Evolutionary conservation across 129 eudicot genomes (phyloP).

Genomic region (Escallonia herrerae): DNA sequence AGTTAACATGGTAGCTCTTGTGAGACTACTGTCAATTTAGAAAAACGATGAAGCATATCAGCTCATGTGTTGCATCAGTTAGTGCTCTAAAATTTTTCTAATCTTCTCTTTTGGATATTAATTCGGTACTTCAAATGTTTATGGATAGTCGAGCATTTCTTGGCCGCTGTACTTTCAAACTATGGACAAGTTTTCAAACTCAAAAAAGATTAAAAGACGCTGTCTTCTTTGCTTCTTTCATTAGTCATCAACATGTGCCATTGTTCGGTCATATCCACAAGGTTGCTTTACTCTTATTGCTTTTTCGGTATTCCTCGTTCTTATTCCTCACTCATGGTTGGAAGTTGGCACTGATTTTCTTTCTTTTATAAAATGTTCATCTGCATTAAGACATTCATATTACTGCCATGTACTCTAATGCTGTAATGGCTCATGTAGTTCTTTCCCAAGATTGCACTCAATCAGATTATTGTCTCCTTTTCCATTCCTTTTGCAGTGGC

Average conservation of each 20-base stretch:
- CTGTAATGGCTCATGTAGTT: constrained; percentile 1
- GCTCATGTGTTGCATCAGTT: too few species aligned
- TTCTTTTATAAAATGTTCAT: background rate
- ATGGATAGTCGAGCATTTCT: too few species aligned
- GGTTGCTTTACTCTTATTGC: too few species aligned
- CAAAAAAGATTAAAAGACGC: background rate
- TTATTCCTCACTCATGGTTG: background rate
- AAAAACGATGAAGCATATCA: background rate
- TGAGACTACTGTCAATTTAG: background rate
- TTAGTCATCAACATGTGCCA: too few species aligned
- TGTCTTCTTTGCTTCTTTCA: background rate
- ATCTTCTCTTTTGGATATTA: too few species aligned
- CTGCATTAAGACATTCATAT: background rate
- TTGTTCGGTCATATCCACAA: too few species aligned
- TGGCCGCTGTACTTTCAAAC: too few species aligned
- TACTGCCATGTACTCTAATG: background rate
- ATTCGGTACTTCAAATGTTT: too few species aligned
- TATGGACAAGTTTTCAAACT: too few species aligned
- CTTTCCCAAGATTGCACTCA: constrained; percentile 2
- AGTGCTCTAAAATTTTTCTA: too few species aligned
- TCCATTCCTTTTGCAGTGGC: background rate
- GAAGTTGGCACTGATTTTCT: background rate
- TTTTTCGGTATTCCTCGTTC: too few species aligned
- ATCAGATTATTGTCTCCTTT: background rate
- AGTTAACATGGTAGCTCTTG: background rate